Percentiles rank a stretch among this genome's conserved stretches.
Evolutionary conservation across 2,329 filamentous ascomycete genomes (phyloP).

Genomic region (Sclerotinia sclerotiorum): DNA sequence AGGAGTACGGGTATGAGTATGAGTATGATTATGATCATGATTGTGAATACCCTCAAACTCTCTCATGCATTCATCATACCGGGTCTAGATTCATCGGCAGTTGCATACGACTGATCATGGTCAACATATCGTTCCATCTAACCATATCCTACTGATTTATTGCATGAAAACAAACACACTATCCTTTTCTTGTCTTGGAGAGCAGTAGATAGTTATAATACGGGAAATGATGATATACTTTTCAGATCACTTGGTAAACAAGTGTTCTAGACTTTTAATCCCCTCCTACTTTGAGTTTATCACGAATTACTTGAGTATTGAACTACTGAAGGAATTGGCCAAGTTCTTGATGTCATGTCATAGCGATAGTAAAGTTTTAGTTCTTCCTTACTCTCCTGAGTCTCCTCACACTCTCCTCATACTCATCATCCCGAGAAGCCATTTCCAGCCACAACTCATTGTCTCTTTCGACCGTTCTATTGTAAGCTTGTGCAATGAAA

Average conservation of each 20-base stretch:
- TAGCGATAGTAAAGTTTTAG: not conserved
- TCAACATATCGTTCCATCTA: too few species aligned
- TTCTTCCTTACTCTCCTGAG: not conserved
- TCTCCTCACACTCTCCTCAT: not conserved
- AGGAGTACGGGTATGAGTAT: too few species aligned
- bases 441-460: constrained; percentile 3
- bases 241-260: not conserved
- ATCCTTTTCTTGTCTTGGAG: not conserved
- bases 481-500: not conserved
- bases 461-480: not conserved
- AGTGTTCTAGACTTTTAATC: not conserved
- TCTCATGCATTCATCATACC: too few species aligned
- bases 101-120: too few species aligned
- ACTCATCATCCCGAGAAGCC: not conserved
- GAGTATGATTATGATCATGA: too few species aligned
- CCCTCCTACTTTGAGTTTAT: not conserved
- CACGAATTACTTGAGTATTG: too few species aligned
- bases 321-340: too few species aligned
- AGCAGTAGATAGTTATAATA: not conserved
- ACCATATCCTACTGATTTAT: not conserved
- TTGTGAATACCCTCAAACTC: too few species aligned
- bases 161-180: too few species aligned
- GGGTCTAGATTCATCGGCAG: too few species aligned
- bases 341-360: not conserved
- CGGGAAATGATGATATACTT: constrained; percentile 2